phyloP scores from a whole-genome alignment of 2,329 filamentous ascomycete species.

The Exophiala sp. region DNA sequence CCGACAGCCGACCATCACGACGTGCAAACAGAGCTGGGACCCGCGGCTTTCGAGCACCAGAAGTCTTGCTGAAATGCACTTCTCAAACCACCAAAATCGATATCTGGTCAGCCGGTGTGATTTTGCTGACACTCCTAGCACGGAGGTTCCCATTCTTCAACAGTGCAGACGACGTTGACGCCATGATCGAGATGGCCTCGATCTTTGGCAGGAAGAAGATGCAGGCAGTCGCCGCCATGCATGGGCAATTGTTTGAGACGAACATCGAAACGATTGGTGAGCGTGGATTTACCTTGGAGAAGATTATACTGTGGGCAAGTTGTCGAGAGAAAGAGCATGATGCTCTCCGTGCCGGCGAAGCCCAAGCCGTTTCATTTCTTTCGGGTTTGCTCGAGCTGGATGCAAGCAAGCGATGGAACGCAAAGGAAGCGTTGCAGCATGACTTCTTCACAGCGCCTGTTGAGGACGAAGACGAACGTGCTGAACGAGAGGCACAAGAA shows the following conservation, averaged over 20 bases:
- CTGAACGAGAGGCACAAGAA: slow-evolving; percentile 25
- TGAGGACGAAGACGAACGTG: slow-evolving; percentile 29
- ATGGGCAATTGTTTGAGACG: slow-evolving; percentile 89
- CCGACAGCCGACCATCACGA: slow-evolving; percentile 80
- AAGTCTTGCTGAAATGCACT: slow-evolving; percentile 96
- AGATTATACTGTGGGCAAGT: slow-evolving; percentile 94
- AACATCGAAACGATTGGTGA: slow-evolving; percentile 87
- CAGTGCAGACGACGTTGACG: slow-evolving; percentile 95
- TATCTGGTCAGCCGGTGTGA: slow-evolving; percentile 96
- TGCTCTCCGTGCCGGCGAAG: slow-evolving; percentile 44
- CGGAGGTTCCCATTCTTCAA: slow-evolving; percentile 98
- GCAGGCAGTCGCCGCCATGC: slow-evolving; percentile 75
- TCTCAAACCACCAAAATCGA: slow-evolving; percentile 92
- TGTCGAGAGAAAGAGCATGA: slow-evolving; percentile 62
- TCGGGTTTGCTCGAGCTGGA: slow-evolving; percentile 44
- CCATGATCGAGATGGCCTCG: slow-evolving; percentile 93
- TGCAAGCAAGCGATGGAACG: slow-evolving; percentile 40
- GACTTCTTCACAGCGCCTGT: slow-evolving; percentile 43
- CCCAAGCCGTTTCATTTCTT: slow-evolving; percentile 44
- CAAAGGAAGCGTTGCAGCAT: slow-evolving; percentile 43
- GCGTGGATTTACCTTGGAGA: slow-evolving; percentile 81
- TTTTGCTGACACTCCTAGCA: slow-evolving; percentile 88
- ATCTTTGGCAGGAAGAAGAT: slow-evolving; percentile 86
- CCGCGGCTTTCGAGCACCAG: slow-evolving; percentile 89
- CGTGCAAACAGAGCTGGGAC: slow-evolving; percentile 94